Evolutionary conservation across 805 yeast species (phyloP), one percentile per base, ranked within the genome.

Genomic region (Candida fluviatilis): DNA sequence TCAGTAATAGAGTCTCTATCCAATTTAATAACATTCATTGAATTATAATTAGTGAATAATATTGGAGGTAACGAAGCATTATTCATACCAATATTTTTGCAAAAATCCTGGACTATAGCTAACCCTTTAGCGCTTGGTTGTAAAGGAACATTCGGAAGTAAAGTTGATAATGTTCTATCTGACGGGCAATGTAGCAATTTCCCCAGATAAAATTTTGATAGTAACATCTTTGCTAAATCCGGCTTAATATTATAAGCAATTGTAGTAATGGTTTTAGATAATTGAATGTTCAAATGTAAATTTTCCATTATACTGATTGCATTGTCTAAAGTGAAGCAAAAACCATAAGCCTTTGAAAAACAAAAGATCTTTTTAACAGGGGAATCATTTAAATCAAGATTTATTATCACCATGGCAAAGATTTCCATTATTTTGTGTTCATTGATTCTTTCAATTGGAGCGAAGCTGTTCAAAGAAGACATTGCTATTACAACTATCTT

Each of bases 41-140:
- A 74, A 57, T 88, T 88, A 50, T 81, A 72, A 21, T 55, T 60
- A 0, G 89, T 76, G 3, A 52, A 51, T 16, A 87, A 50, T n/a
- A 84, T 68, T 0, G 55, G 51, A 1, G 81, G 81, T 18, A 62
- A 50, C 1, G 47, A 40, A 1, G 50, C 42, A 12, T 58, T 57
- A 32, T 61, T 66, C 34, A 80, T 56, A 0, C 89, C 95, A 34
- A 71, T 57, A 30, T 66, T 73, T 36, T 68, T 64, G 43, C 83
- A 78, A 54, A 81, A 87, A 13, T 69, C 64, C 35, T 76, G 78
- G 2, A 90, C 58, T 0, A 87, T 52, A 0, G 88, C 80, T 5
- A 88, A 78, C 1, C 97, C 98, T 52, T 91, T 91, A 0, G 97
- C 89, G 0, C 96, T 87, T 3, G 96, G 95, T 54, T 91, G 97